Base-by-base conservation (phyloP, 768 basidiomycete genomes). In the Polyporus arcularius region DNA sequence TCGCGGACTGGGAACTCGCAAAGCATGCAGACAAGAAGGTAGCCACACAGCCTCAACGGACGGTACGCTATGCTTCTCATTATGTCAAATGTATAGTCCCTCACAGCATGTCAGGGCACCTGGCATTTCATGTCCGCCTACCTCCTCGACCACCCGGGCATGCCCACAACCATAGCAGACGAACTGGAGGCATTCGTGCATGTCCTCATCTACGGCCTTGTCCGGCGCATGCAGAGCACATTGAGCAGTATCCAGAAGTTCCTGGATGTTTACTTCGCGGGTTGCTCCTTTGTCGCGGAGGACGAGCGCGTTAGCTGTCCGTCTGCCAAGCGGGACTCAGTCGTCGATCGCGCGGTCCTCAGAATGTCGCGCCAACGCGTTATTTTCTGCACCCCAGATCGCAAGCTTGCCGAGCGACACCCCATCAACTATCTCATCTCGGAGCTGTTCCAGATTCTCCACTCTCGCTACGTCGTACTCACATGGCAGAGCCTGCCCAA, bases 81-180 rank as follows among this genome's bases (percentile, higher is more conserved):
- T 8, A 0, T 3, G 6, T 6, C 10, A 4, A 7, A 30, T 21
- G 30, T 4, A 0, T 6, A 9, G 14, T 18, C 4, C 32, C 26
- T 41, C 35, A 49, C 21, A 15, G 11, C 11, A 10, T 4, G 2
- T 2, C 12, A 65, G 65, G 65, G 62, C 3, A 64, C 62, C 1
- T 64, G 62, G 59, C 56, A 55, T 14, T 64, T 61, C 54, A 55
- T 61, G 43, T 66, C 62, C 10, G 53, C 57, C 1, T 57, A 30
- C 21, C 32, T 58, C 1, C 40, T 62, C 2, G 38, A n/a, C 8
- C 26, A 59, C 43, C 57, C 46, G 4, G 14, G 14, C 1, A 48
- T 47, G 38, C 48, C 38, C 3, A 47, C 61, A 38, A 16, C 35
- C 32, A 45, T 64, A 21, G 43, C 47, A 11, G 63, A 67, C 53